Evolutionary conservation across 78 protist species (phyloP), one percentile per base, ranked within the genome.

Genomic region (Cavenderia fasciculata): DNA sequence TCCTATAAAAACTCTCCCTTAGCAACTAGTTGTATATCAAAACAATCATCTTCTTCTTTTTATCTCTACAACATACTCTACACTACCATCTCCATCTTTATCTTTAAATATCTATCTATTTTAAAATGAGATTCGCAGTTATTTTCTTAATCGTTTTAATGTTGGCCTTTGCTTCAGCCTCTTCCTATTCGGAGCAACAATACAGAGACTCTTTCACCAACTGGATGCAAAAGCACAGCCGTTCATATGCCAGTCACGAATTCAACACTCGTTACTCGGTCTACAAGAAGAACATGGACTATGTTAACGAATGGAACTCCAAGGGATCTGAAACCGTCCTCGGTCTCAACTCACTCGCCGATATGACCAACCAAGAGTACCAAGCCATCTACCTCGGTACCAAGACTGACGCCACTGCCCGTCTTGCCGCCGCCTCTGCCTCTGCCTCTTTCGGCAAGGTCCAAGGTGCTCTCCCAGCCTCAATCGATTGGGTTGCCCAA

Each of bases 401-500:
- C 56, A 52, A 38, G 56, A 61, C 63, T 14, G 74, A 77, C 51
- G 74, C 87, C 61, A 31, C 74, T 0, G 6, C 43, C 23, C 43
- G 2, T 5, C 10, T 4, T 19, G n/a, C 5, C 43, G 78, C 11
- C 63, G 29, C 51, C n/a, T 49, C 78, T n/a, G 63, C 65, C 44
- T 5, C 25, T 56, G 34, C 21, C n/a, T 72, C 43, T 29, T 40
- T 43, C 2, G 23, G 34, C 12, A 56, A 66, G 14, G 31, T 33
- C 1, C 1, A 19, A 21, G 75, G 40, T 66, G 6, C 19, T 19
- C 63, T n/a, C 6, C 76, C 57, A 8, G 0, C 4, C 2, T 2
- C 40, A 0, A 74, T 89, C 29, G 91, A 94, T 33, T 94, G 96
- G 96, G 56, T 85, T 57, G 7, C 2, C n/a, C 19, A 62, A 33